These are phyloP conservation scores for Saitoella complicata DNA, from an alignment of 805 yeast species.

Conservation along the genomic window DNA sequence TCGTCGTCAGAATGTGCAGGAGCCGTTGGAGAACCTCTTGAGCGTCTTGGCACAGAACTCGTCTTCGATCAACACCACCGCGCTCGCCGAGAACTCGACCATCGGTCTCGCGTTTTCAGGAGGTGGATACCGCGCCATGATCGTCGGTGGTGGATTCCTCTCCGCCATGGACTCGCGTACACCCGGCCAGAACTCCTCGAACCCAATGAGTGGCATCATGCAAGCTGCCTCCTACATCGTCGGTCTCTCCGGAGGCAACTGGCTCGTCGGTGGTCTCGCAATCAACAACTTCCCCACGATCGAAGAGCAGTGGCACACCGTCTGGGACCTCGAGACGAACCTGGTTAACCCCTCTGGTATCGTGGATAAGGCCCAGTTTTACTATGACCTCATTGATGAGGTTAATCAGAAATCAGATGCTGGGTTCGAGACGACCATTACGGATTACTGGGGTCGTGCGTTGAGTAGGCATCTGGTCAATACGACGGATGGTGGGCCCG, in stretches of 20 bases:
- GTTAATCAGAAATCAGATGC: constrained; percentile 37
- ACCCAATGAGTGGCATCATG: constrained; percentile 34
- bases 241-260: constrained; percentile 60
- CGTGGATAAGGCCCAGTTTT: constrained; percentile 13
- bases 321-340: constrained; percentile 21
- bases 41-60: no score
- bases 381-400: constrained; percentile 27
- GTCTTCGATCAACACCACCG: constrained; percentile 4
- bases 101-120: constrained; percentile 50
- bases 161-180: constrained; percentile 36
- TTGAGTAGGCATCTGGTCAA: constrained; percentile 59
- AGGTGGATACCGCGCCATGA: constrained; percentile 68
- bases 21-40: no score
- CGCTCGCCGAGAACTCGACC: constrained; percentile 10
- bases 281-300: constrained; percentile 26
- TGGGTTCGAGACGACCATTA: constrained; percentile 49
- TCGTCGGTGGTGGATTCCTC: constrained; percentile 40
- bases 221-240: constrained; percentile 41
- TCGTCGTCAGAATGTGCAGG: constrained; percentile 16
- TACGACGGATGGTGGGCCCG: constrained; percentile 45
- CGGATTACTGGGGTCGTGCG: constrained; percentile 71
- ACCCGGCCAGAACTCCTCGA: constrained; percentile 17
- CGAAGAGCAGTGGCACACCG: constrained; percentile 14
- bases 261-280: constrained; percentile 41
- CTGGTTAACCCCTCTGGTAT: constrained; percentile 13